These are phyloP conservation scores for Apiospora saccharicola DNA, from an alignment of 2,329 filamentous ascomycete genomes.

Conservation along the genomic window DNA sequence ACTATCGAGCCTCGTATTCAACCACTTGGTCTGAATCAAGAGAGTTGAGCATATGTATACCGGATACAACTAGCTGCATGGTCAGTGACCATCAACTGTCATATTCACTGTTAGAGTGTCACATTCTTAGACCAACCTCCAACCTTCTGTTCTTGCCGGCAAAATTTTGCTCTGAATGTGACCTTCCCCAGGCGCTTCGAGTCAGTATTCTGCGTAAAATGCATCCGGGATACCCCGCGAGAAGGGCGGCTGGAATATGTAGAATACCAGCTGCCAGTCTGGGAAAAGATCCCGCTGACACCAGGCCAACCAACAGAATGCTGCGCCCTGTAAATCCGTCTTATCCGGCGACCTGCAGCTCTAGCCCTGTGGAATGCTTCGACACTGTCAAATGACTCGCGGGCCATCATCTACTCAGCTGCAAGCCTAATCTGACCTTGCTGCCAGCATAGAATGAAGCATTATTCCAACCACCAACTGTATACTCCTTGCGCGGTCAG, in stretches of 20 bases:
- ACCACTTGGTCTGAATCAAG: neutral
- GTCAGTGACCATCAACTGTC: neutral
- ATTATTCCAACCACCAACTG: neutral
- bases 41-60: constrained; percentile 15
- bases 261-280: neutral
- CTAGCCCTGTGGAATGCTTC: constrained; percentile 3
- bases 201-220: neutral
- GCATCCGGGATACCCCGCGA: neutral
- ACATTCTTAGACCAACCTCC: neutral
- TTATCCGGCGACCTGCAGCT: constrained; percentile 15
- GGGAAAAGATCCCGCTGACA: neutral
- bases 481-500: neutral
- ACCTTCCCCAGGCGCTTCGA: neutral
- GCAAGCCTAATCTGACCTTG: neutral
- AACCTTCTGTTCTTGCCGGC: neutral
- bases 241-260: neutral
- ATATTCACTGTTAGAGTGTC: neutral
- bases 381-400: constrained; percentile 1
- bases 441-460: neutral
- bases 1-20: constrained; percentile 10
- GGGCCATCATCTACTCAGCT: neutral
- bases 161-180: neutral
- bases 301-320: constrained; percentile 4
- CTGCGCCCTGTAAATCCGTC: neutral
- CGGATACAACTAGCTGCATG: neutral